Evolutionary conservation across 2,329 filamentous ascomycete genomes (phyloP).

Genomic region (Diaporthe capsici): DNA sequence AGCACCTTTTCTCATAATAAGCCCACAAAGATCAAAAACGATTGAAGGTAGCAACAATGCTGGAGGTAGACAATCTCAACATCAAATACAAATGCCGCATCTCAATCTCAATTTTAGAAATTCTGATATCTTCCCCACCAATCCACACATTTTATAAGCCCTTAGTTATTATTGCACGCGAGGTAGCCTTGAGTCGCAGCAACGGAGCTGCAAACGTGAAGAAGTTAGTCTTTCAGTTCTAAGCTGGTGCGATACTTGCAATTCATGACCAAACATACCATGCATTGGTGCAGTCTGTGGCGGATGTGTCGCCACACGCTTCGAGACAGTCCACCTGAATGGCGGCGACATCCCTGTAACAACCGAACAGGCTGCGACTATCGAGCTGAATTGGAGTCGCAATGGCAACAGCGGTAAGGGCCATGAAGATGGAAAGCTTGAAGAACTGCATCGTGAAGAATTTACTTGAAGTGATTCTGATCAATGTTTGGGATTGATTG

Average conservation of each 20-base stretch:
- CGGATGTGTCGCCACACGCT: constrained; percentile 9
- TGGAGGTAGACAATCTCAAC: too few relatives aligned
- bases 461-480: neutral
- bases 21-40: too few relatives aligned
- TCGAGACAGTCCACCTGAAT: neutral
- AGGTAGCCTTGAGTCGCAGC: constrained; percentile 10
- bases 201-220: neutral
- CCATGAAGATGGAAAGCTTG: neutral
- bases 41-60: too few relatives aligned
- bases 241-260: too few relatives aligned
- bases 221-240: neutral
- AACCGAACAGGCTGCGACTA: neutral
- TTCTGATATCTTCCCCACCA: too few relatives aligned
- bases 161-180: constrained; percentile 3
- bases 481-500: neutral
- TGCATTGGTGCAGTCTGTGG: constrained; percentile 21
- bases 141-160: neutral
- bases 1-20: too few relatives aligned
- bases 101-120: too few relatives aligned
- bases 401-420: neutral
- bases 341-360: constrained; percentile 16
- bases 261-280: too few relatives aligned
- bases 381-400: neutral
- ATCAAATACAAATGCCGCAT: too few relatives aligned
- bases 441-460: neutral